Evolutionary conservation across 2,329 filamentous ascomycete genomes (phyloP), one percentile per base, ranked within the genome.

Genomic region (Triangularia verruculosa): DNA sequence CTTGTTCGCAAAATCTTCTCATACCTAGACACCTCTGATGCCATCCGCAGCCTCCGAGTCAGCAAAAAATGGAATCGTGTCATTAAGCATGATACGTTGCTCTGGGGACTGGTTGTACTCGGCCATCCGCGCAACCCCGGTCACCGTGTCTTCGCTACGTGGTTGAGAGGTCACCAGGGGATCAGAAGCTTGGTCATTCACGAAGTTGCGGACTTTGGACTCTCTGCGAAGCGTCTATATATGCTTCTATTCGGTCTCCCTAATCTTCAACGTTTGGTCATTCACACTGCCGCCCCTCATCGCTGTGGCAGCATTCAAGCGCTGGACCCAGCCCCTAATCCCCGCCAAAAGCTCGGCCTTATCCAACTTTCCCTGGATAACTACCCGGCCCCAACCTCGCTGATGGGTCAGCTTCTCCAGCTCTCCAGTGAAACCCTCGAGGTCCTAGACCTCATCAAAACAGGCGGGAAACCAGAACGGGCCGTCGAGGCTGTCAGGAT

Each of bases 1-100:
- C n/a, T 71, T n/a, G 15, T 68, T 7, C 54, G 20, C 43, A 58
- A 68, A 53, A 57, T 71, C 7, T 69, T 70, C 34, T 63, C 64
- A 1, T 43, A 61, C 17, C 63, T 71, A 20, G 47, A 60, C n/a
- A 52, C 28, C 13, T n/a, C 59, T 7, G 24, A 25, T 12, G 28
- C 67, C 11, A 30, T 60, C 34, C 59, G 56, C 3, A 67, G 64
- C 51, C 22, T 66, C 9, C 62, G 55, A 8, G 69, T 71, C 30
- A 68, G 32, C 63, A 69, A 67, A 47, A 30, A 56, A 15, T 71
- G 70, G 70, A 39, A 63, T 15, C 56, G 47, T 1, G 4, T 64
- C 13, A 15, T 70, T 11, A 8, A 65, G 69, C 55, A 55, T 12
- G 2, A 39, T 17, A n/a, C 39, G 34, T 22, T 56, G 51, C 64